Evolutionary conservation across 805 yeast species (phyloP), one percentile per base, ranked within the genome.

Genomic region (Lipomyces mesembrius): DNA sequence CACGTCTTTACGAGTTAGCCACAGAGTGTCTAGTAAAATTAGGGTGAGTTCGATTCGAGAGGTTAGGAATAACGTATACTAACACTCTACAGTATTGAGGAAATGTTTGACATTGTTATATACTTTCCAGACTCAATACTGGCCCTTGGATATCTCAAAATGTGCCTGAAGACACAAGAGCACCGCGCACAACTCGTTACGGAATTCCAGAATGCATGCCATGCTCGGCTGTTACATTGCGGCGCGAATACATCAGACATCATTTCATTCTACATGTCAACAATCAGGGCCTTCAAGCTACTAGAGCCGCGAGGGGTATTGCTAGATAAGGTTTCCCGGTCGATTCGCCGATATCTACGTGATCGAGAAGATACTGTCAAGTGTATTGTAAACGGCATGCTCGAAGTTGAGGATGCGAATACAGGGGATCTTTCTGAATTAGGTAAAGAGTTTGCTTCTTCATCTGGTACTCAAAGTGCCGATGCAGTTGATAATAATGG

Each of bases 291-390:
- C 0, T 91, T 94, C 66, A 75, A 88, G 34, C 78, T 88, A 0
- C 80, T 95, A n/a, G 98, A 94, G 73, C 96, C 97, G 6, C 82
- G 90, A 51, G 97, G 97, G 0, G 94, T 91, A 0, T 78, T 93
- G 37, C 79, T 93, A 7, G 96, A 90, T 74, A 85, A 86, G 59
- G 93, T 91, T 0, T 86, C 91, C 0, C 78, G 92, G 43, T 95
- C 95, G 1, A 89, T 93, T 2, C 79, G 96, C 60, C 78, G 84
- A 29, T 89, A 89, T 77, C 79, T 95, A 59, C 86, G 85, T 73
- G 87, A 88, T 12, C 82, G 97, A 64, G 83, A 84, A 0, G 98
- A 95, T 75, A 85, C 95, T 0, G 85, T 91, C 22, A 80, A 82
- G 22, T 85, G 84, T 57, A 79, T 94, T 17, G 92, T 94, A 0